These are phyloP conservation scores for Phellopilus nigrolimitatus DNA, from an alignment of 1,284 basidiomycete species.

Conservation along the genomic window DNA sequence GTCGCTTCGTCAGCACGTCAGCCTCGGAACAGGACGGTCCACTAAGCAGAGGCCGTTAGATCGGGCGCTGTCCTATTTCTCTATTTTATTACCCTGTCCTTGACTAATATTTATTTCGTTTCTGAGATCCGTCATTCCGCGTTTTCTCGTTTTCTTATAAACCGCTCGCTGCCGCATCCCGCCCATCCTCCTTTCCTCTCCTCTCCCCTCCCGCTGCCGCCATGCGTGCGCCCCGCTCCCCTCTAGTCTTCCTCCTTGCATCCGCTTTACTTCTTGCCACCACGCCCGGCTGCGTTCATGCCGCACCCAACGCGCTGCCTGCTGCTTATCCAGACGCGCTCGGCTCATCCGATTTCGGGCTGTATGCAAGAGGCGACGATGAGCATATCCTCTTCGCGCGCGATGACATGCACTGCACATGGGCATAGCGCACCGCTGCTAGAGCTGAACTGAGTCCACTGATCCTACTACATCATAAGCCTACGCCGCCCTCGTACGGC, in stretches of 20 bases:
- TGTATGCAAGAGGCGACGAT: neutral
- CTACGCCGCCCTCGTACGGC: conserved; percentile 75
- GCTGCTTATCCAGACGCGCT: neutral
- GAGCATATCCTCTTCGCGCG: neutral
- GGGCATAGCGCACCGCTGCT: conserved; percentile 41
- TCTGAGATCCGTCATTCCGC: neutral
- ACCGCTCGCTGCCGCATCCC: neutral
- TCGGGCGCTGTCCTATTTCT: no score
- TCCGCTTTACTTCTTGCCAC: conserved; percentile 2
- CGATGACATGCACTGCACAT: conserved; percentile 19
- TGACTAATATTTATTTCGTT: neutral
- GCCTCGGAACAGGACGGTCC: no score
- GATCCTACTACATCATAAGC: conserved; percentile 53
- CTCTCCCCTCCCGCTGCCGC: neutral
- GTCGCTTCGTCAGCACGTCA: no score
- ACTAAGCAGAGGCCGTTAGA: no score
- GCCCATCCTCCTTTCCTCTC: neutral
- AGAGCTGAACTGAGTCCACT: conserved; percentile 72
- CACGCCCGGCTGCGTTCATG: neutral
- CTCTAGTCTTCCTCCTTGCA: neutral
- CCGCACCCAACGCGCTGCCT: conserved; percentile 4
- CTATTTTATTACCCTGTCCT: neutral
- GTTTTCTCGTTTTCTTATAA: neutral
- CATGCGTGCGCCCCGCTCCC: conserved; percentile 10
- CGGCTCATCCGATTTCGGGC: neutral